These are phyloP conservation scores for Stachybotrys echinatus DNA, from an alignment of 2,329 filamentous ascomycete genomes.

Conservation along the genomic window DNA sequence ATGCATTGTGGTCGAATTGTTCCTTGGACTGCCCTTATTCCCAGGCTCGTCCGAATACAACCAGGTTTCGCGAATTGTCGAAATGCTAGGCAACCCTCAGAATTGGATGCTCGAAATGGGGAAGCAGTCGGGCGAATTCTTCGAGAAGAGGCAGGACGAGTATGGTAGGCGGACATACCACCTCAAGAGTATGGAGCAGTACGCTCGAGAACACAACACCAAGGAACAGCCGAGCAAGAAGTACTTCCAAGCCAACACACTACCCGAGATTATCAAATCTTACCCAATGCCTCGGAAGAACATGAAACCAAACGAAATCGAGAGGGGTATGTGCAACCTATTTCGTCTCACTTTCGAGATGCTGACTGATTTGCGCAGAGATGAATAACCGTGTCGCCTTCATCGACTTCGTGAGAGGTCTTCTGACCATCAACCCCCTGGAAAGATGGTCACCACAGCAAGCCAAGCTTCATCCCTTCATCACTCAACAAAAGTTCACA, in stretches of 20 bases:
- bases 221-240: conserved; percentile 99
- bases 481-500: conserved; percentile 96
- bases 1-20: conserved; percentile 96
- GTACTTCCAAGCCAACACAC: conserved; percentile 90
- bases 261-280: conserved; percentile 95
- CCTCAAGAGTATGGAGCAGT: conserved; percentile 96
- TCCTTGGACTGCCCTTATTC: conserved; percentile 89
- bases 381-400: conserved; percentile 98
- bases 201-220: conserved; percentile 88
- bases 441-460: conserved; percentile 98
- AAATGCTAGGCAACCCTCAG: conserved; percentile 94
- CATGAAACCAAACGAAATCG: conserved; percentile 96
- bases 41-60: conserved; percentile 98
- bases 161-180: conserved; percentile 87
- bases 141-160: conserved; percentile 87
- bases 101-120: conserved; percentile 99
- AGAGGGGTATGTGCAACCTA: conserved; percentile 64
- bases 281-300: conserved; percentile 99
- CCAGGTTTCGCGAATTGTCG: conserved; percentile 91
- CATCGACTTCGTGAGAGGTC: conserved; percentile 92
- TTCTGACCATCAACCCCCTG: conserved; percentile 90
- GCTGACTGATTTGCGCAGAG: conserved; percentile 53
- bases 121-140: conserved; percentile 96
- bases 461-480: conserved; percentile 95
- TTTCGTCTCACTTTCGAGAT: not conserved